A percentile compares a stretch with the other conserved stretches of the same genome.
Conservation (phyloP, 192 early-diverging fungal species). For the Paraglomus occultum region DNA sequence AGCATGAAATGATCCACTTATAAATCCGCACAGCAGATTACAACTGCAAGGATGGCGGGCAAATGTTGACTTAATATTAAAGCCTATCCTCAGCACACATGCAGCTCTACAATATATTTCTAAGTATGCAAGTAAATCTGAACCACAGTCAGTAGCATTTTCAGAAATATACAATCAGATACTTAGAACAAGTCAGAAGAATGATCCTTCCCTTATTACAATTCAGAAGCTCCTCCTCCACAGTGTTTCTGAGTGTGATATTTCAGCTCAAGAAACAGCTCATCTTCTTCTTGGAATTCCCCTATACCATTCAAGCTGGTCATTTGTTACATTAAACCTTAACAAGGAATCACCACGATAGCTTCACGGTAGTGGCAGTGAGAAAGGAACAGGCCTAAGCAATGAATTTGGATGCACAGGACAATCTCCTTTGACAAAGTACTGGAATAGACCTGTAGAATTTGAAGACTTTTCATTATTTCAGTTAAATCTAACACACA, state of each 20-base stretch:
- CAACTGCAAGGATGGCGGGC: neutral
- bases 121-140: conserved; percentile 9
- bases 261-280: neutral
- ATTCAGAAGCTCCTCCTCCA: neutral
- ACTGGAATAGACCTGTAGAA: neutral
- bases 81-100: neutral
- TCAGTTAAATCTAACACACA: neutral
- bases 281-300: conserved; percentile 11
- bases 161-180: conserved; percentile 7
- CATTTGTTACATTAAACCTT: neutral
- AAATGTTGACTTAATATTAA: conserved; percentile 2
- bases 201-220: neutral
- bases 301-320: neutral
- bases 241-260: neutral
- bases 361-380: neutral
- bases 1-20: conserved; percentile 4
- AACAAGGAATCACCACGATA: neutral
- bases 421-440: neutral
- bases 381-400: neutral
- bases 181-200: neutral
- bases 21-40: neutral
- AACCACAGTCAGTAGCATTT: neutral
- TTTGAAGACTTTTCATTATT: conserved; percentile 1
- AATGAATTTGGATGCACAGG: neutral
- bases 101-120: neutral